Base-by-base conservation (phyloP, 768 basidiomycete species). In the Tephrocybe rancida region DNA sequence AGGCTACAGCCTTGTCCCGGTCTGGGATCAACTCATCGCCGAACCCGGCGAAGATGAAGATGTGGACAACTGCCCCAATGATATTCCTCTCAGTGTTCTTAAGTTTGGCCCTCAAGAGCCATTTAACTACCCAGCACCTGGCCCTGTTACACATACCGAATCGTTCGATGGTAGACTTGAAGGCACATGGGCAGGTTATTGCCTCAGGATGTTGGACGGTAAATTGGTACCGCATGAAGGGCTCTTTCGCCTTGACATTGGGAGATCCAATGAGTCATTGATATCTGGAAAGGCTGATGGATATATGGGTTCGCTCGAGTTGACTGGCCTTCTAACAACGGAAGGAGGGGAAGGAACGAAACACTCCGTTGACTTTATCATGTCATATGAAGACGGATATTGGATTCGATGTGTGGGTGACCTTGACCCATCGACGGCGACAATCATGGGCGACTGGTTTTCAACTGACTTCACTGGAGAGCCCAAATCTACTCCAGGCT, bases 111-210 rank as follows among this genome's bases (percentile, higher is more conserved):
- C 34, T 25, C 39, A 48, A 14, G 32, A 48, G 14, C 39, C 22
- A 16, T 41, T 48, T n/a, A 42, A 22, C 35, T 37, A 37, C n/a
- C 35, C 35, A 16, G 19, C 14, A 9, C 46, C 8, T 0, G 4
- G 7, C 8, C 21, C 18, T 7, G 14, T 24, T 5, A 9, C n/a
- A 18, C 29, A 5, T 9, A 37, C 35, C 35, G 35, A 37, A 16
- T 16, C 10, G 14, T 9, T 37, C 14, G 45, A 41, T 19, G 38
- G 32, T 29, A n/a, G 16, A 22, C n/a, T 54, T 25, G 5, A 26
- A 32, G 52, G 45, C 21, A 1, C 11, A 13, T 54, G 46, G 52
- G 46, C 52, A 16, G 52, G 52, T 6, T 54, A 43, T 43, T 42
- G 44, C 27, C n/a, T 34, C 27, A 2, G 3, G 45, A 0, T 21